These are phyloP conservation scores for Fusarium sp. DNA, from an alignment of 2,329 filamentous ascomycete species.

Conservation along the genomic window DNA sequence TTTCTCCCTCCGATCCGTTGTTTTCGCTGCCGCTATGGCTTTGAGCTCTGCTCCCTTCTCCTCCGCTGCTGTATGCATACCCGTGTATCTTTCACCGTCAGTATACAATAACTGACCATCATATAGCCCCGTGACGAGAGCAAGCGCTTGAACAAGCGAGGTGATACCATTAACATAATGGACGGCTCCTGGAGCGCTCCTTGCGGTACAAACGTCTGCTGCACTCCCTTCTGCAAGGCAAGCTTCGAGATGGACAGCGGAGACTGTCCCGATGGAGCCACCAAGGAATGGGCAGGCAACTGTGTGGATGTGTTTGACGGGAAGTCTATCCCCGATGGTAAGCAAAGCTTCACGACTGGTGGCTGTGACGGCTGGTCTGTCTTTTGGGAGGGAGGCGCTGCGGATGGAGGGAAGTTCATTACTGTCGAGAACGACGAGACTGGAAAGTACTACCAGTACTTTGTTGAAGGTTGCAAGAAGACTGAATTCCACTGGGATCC, in stretches of 20 bases:
- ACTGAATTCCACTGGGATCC: background rate
- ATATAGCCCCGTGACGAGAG: background rate
- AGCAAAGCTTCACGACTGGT: background rate
- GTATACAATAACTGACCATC: background rate
- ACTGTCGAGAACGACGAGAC: background rate
- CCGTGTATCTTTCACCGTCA: background rate
- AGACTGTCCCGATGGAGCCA: background rate
- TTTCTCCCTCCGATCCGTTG: background rate
- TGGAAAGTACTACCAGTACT: background rate
- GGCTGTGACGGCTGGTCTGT: background rate
- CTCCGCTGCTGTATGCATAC: background rate
- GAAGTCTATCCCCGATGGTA: background rate
- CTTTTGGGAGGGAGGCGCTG: background rate
- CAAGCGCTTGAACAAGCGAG: background rate
- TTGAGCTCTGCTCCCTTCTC: background rate
- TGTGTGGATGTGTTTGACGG: background rate
- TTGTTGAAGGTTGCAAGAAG: background rate
- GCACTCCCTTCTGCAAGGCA: background rate
- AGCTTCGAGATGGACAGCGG: background rate
- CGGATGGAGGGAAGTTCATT: background rate
- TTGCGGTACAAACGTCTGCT: background rate
- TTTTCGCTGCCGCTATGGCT: background rate
- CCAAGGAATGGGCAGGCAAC: background rate
- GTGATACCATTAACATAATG: background rate
- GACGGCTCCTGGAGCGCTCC: background rate